These are phyloP conservation scores for Kodamaea plutei DNA, from an alignment of 1,139 yeast species.

Conservation along the genomic window DNA sequence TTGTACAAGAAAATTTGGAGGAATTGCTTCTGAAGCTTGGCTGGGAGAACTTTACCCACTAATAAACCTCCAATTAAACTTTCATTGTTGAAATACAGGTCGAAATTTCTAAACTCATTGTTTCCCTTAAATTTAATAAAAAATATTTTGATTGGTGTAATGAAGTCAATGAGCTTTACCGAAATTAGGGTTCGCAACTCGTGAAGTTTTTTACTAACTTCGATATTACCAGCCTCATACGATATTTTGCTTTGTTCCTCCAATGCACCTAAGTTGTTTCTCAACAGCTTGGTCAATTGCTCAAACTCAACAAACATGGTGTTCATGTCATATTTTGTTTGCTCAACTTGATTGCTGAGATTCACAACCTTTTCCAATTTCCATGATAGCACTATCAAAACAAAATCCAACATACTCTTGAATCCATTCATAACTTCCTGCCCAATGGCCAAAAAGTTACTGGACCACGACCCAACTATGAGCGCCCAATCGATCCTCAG, in stretches of 20 bases:
- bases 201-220: constrained; percentile 16
- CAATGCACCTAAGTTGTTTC: constrained; percentile 1
- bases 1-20: constrained; percentile 31
- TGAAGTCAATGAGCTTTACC: constrained; percentile 28
- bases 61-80: constrained; percentile 12
- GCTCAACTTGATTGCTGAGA: constrained; percentile 14
- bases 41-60: constrained; percentile 16
- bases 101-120: constrained; percentile 27
- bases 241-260: constrained; percentile 3
- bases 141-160: constrained; percentile 32
- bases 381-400: constrained; percentile 30
- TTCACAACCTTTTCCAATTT: constrained; percentile 31
- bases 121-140: constrained; percentile 25
- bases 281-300: constrained; percentile 2
- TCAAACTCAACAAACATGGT: constrained; percentile 14
- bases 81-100: constrained; percentile 22
- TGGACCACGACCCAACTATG: constrained; percentile 19
- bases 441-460: constrained; percentile 16
- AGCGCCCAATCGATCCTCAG: constrained; percentile 18
- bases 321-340: constrained; percentile 18
- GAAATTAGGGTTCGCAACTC: constrained; percentile 24
- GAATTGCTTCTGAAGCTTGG: constrained; percentile 21
- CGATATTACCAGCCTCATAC: constrained; percentile 3
- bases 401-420: constrained; percentile 21
- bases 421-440: constrained; percentile 16